phyloP scores from a whole-genome alignment of 768 basidiomycete species.

The Leccinum pellstonianum region DNA sequence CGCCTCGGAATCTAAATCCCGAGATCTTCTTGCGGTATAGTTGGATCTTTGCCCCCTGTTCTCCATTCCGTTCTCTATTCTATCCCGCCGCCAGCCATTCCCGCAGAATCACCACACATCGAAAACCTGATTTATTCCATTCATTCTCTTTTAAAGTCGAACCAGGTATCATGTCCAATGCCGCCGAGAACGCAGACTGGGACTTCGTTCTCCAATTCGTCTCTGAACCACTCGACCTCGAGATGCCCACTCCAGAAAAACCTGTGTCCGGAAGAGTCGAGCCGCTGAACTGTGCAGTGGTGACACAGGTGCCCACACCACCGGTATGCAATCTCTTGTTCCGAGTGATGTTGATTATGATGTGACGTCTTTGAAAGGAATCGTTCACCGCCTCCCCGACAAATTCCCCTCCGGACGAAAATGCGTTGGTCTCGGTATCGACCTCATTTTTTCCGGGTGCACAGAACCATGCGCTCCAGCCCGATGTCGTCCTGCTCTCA shows the following conservation, averaged over 20 bases:
- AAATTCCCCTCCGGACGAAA: constrained; percentile 39
- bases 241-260: constrained; percentile 37
- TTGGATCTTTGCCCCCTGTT: constrained; percentile 22
- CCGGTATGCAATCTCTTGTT: constrained; percentile 43
- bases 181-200: constrained; percentile 53
- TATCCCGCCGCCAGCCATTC: constrained; percentile 5
- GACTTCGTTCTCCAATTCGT: constrained; percentile 63
- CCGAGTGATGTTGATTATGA: constrained; percentile 6
- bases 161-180: constrained; percentile 19
- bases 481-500: constrained; percentile 66
- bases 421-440: constrained; percentile 66
- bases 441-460: constrained; percentile 80
- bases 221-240: constrained; percentile 42
- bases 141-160: neutral
- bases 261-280: constrained; percentile 29
- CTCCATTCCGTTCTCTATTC: neutral
- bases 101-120: neutral
- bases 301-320: constrained; percentile 59
- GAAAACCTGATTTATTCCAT: neutral
- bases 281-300: constrained; percentile 9
- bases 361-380: constrained; percentile 20
- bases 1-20: constrained; percentile 15
- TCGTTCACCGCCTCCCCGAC: constrained; percentile 35
- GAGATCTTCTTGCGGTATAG: constrained; percentile 5
- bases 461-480: constrained; percentile 50